Evolutionary conservation across 2,329 filamentous ascomycete genomes (phyloP).

Genomic region (Thielaviopsis punctulata): DNA sequence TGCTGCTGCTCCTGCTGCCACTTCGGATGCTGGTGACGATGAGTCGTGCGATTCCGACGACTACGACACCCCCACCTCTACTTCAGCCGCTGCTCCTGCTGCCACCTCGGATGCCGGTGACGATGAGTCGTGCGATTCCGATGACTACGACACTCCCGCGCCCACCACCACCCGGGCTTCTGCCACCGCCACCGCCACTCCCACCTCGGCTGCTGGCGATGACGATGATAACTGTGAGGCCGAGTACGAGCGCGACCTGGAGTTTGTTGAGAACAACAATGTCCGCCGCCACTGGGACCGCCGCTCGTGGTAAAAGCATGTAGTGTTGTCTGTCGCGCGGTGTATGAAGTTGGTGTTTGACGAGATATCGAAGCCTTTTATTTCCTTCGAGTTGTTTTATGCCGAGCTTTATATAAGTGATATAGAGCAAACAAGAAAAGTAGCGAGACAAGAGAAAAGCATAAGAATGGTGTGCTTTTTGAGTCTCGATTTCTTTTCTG

Average conservation of each 20-base stretch:
- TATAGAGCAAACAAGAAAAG: too few relatives aligned
- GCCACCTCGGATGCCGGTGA: neutral
- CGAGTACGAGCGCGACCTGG: constrained; percentile 9
- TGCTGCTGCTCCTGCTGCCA: neutral
- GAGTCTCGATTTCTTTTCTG: neutral
- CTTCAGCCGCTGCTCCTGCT: neutral
- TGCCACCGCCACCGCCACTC: neutral
- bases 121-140: neutral
- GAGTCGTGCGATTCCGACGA: neutral
- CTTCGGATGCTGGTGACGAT: neutral
- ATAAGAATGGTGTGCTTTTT: too few relatives aligned
- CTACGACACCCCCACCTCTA: neutral
- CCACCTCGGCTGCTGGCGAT: neutral
- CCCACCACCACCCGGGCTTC: neutral
- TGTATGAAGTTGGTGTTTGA: too few relatives aligned
- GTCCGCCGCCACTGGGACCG: constrained; percentile 9
- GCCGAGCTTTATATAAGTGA: neutral
- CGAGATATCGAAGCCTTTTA: neutral
- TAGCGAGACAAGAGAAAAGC: too few relatives aligned
- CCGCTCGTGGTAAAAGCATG: constrained; percentile 8
- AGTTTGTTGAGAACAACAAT: constrained; percentile 1
- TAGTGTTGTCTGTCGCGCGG: neutral
- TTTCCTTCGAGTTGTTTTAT: neutral
- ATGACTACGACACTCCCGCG: neutral
- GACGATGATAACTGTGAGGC: neutral